These are phyloP conservation scores for Martensiomyces pterosporus DNA, from an alignment of 192 early-diverging fungal species.

Conservation along the genomic window DNA sequence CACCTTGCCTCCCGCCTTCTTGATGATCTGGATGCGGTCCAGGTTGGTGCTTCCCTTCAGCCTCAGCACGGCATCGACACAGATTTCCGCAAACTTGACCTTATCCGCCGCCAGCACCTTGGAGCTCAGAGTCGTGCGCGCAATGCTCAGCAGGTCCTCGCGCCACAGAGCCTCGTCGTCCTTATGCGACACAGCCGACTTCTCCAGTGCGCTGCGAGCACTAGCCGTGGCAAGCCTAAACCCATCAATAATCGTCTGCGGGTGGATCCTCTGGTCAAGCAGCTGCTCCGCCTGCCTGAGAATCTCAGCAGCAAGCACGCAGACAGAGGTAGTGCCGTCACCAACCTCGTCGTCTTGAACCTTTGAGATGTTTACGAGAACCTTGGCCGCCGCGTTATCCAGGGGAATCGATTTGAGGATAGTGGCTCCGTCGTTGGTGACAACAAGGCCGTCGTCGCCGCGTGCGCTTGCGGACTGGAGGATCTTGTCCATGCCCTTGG, in stretches of 20 bases:
- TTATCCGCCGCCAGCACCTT: constrained; percentile 96
- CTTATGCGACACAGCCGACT: constrained; percentile 76
- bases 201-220: constrained; percentile 82
- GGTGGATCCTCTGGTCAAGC: constrained; percentile 92
- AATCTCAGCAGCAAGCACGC: constrained; percentile 93
- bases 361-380: constrained; percentile 97
- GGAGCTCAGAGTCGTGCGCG: constrained; percentile 92
- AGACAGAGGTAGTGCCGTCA: constrained; percentile 99
- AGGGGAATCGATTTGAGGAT: constrained; percentile 96
- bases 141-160: constrained; percentile 93
- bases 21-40: constrained; percentile 99
- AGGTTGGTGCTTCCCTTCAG: constrained; percentile 96
- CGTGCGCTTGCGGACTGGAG: constrained; percentile 71
- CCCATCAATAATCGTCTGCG: constrained; percentile 95
- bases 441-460: constrained; percentile 75
- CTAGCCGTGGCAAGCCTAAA: constrained; percentile 82
- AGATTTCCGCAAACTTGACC: constrained; percentile 91
- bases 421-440: constrained; percentile 99
- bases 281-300: constrained; percentile 90
- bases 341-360: constrained; percentile 99
- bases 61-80: constrained; percentile 94
- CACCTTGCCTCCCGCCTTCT: constrained; percentile 94
- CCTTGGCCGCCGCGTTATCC: constrained; percentile 97
- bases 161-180: constrained; percentile 68
- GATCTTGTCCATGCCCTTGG: constrained; percentile 99